Conservation (phyloP, 805 yeast genomes). For the Wickerhamomyces strasburgensis region DNA sequence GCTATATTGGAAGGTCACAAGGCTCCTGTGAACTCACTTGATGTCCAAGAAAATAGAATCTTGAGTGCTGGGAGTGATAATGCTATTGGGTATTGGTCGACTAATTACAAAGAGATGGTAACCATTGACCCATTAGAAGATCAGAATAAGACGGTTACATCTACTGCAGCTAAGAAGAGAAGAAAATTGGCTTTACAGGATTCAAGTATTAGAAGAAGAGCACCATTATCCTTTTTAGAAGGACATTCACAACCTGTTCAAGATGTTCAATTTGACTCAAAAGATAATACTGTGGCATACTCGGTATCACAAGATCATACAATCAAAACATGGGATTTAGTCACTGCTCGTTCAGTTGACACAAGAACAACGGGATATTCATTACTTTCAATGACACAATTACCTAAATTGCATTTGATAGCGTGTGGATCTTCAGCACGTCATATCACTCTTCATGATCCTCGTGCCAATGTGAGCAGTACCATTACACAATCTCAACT, state of each 20-base stretch:
- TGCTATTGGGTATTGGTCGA: slow-evolving; percentile 83
- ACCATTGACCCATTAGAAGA: slow-evolving; percentile 46
- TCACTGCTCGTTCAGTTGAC: slow-evolving; percentile 79
- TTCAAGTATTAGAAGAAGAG: slow-evolving; percentile 69
- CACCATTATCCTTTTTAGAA: slow-evolving; percentile 73
- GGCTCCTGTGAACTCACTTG: slow-evolving; percentile 77
- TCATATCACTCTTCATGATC: slow-evolving; percentile 91
- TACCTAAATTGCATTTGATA: slow-evolving; percentile 63
- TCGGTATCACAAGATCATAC: slow-evolving; percentile 96
- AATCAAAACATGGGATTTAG: slow-evolving; percentile 93
- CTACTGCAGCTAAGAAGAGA: slow-evolving; percentile 85
- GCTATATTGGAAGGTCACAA: slow-evolving; percentile 89
- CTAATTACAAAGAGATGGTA: slow-evolving; percentile 78
- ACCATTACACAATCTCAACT: slow-evolving; percentile 68
- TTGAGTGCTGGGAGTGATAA: slow-evolving; percentile 83
- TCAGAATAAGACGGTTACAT: slow-evolving; percentile 44
- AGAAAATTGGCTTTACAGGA: slow-evolving; percentile 76
- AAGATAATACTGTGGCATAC: slow-evolving; percentile 78
- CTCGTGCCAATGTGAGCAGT: slow-evolving; percentile 59
- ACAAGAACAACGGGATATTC: slow-evolving; percentile 85
- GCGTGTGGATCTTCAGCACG: slow-evolving; percentile 98
- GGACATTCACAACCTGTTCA: slow-evolving; percentile 88
- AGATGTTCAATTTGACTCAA: slow-evolving; percentile 67
- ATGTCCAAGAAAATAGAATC: slow-evolving; percentile 50
- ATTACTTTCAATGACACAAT: slow-evolving; percentile 65